Percentiles rank a stretch among this genome's conserved stretches.
Conservation (phyloP, 495 filamentous ascomycete species). For the Xylaria sp. region DNA sequence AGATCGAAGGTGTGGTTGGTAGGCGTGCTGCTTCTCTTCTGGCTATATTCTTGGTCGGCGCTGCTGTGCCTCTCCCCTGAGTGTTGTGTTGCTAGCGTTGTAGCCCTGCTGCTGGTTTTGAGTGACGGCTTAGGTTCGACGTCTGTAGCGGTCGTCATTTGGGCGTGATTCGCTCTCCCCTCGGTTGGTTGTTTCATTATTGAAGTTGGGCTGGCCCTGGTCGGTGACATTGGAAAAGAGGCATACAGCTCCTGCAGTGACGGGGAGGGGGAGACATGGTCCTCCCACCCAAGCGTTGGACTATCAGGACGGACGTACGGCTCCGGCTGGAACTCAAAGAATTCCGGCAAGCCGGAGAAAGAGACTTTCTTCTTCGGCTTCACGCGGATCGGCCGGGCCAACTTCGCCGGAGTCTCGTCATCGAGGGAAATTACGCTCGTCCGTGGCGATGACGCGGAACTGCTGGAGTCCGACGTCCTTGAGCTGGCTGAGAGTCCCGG, state of each 20-base stretch:
- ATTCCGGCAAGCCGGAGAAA: conserved; percentile 52
- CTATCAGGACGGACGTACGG: conserved; percentile 56
- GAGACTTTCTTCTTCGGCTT: conserved; percentile 60
- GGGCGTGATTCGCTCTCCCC: neutral
- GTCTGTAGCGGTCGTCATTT: neutral
- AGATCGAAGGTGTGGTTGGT: conserved; percentile 37
- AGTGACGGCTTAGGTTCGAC: neutral
- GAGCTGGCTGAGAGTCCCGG: conserved; percentile 54
- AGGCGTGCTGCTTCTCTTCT: conserved; percentile 25
- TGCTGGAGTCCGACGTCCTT: conserved; percentile 49
- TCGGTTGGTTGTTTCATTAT: conserved; percentile 4
- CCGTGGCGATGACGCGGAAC: conserved; percentile 50
- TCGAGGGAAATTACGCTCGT: conserved; percentile 52
- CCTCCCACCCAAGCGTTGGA: conserved; percentile 52
- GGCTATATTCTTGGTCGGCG: conserved; percentile 6
- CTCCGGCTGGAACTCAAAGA: conserved; percentile 44
- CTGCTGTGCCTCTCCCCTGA: conserved; percentile 8
- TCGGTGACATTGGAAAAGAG: conserved; percentile 26
- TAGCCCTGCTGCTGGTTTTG: neutral
- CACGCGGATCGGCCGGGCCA: conserved; percentile 18
- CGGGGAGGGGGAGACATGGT: conserved; percentile 34
- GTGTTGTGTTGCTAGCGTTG: neutral
- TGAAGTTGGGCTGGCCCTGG: conserved; percentile 26
- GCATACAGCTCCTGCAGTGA: conserved; percentile 11
- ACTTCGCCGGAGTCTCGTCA: conserved; percentile 35